phyloP scores from a whole-genome alignment of 2,329 filamentous ascomycete species.

The Dactylella cylindrospora region DNA sequence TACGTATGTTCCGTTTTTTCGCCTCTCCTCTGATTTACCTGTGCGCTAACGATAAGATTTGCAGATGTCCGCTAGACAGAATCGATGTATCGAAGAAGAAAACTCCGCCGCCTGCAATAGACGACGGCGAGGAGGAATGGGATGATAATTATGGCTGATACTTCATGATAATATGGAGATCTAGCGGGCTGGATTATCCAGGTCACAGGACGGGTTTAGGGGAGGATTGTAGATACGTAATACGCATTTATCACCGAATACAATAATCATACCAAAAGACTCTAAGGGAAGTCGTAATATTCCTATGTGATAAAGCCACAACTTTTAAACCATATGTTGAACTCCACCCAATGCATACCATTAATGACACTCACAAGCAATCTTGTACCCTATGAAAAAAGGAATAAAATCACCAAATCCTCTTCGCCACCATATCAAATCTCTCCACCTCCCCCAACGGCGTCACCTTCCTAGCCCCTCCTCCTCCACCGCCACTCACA shows the following conservation, averaged over 20 bases:
- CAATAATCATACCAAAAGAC: not conserved
- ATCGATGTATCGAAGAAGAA: slow-evolving; percentile 47
- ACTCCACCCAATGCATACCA: slow-evolving; percentile 8
- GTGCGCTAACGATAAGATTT: not conserved
- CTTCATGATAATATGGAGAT: not conserved
- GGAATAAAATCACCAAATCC: slow-evolving; percentile 74
- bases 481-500: not conserved
- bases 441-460: slow-evolving; percentile 60
- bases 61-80: slow-evolving; percentile 47
- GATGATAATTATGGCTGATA: slow-evolving; percentile 50
- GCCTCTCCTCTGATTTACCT: not conserved
- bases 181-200: no score
- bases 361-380: no score
- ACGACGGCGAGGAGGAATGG: slow-evolving; percentile 45
- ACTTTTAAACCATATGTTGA: no score
- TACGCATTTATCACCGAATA: not conserved
- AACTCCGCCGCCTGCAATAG: slow-evolving; percentile 32
- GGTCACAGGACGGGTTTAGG: no score
- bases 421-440: slow-evolving; percentile 94
- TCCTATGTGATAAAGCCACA: not conserved
- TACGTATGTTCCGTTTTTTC: slow-evolving; percentile 30
- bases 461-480: slow-evolving; percentile 63
- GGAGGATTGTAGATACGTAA: no score
- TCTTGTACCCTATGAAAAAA: not conserved
- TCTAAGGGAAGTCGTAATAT: not conserved